Evolutionary conservation across 805 yeast species (phyloP).

Genomic region (Wickerhamiella sorbophila): DNA sequence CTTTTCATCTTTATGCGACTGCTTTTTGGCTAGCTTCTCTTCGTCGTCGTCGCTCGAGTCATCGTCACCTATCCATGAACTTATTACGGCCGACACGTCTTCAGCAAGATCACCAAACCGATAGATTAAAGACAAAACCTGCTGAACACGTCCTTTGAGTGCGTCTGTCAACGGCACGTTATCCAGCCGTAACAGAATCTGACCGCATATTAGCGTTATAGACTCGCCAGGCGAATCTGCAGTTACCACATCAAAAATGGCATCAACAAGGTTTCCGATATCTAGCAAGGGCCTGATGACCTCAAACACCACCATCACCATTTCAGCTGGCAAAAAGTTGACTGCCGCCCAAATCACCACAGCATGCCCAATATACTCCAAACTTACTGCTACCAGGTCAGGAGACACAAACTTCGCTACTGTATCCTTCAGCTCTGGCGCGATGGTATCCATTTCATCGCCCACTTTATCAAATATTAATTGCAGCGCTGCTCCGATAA

Average conservation of each 20-base stretch:
- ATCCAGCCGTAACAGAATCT: constrained; percentile 7
- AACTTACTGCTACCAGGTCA: constrained; percentile 11
- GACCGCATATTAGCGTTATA: constrained; percentile 6
- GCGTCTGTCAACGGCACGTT: constrained; percentile 6
- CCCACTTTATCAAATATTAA: constrained; percentile 9
- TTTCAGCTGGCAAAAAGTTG: constrained; percentile 12
- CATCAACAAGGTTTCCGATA: constrained; percentile 9
- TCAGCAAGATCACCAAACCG: constrained; percentile 8
- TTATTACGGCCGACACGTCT: constrained; percentile 5
- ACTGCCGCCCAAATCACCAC: constrained; percentile 10
- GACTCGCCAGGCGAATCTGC: constrained; percentile 9
- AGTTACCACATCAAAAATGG: constrained; percentile 9
- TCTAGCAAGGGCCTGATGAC: constrained; percentile 7
- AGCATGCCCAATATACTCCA: constrained; percentile 14
- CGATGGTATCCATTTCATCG: constrained; percentile 5
- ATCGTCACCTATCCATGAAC: constrained; percentile 8
- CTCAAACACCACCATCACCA: constrained; percentile 8
- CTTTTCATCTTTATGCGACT: neutral
- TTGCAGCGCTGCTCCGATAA: constrained; percentile 11
- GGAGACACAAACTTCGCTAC: constrained; percentile 7
- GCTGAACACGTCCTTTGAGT: constrained; percentile 6
- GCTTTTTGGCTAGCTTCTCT: constrained; percentile 5
- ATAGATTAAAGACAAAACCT: constrained; percentile 6
- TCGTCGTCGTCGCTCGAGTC: constrained; percentile 7
- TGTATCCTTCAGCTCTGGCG: constrained; percentile 8